These are phyloP conservation scores for Diddensiella santjacobensis DNA, from an alignment of 805 yeast species.

Conservation along the genomic window DNA sequence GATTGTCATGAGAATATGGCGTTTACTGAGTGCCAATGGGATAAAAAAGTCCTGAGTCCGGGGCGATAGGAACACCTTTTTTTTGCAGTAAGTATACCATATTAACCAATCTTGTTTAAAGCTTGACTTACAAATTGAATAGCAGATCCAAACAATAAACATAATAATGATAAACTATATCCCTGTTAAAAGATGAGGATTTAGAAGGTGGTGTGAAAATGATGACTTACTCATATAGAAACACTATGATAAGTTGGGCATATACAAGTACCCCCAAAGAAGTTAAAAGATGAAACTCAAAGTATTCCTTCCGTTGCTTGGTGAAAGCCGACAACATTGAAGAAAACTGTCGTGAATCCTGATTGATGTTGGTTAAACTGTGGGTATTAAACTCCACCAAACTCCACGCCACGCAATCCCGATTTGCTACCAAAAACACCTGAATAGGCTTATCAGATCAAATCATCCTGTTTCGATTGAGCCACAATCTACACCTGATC, in stretches of 20 bases:
- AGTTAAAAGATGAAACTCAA: conserved; percentile 19
- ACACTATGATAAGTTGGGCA: conserved; percentile 23
- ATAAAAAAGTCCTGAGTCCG: conserved; percentile 5
- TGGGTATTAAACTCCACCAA: no score
- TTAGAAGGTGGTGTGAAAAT: not conserved
- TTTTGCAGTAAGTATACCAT: conserved; percentile 6
- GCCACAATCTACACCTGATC: no score
- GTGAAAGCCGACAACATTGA: conserved; percentile 8
- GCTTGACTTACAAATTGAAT: conserved; percentile 15
- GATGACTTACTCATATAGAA: conserved; percentile 21
- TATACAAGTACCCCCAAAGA: conserved; percentile 20
- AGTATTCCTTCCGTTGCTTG: conserved; percentile 9
- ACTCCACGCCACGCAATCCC: no score
- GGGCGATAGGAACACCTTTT: conserved; percentile 7
- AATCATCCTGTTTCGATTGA: no score
- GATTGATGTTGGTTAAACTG: no score
- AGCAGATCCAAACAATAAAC: conserved; percentile 18
- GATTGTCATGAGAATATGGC: conserved; percentile 16
- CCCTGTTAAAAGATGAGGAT: no score
- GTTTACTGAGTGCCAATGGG: conserved; percentile 12
- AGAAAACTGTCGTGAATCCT: no score
- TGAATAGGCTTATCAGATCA: no score
- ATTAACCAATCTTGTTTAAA: conserved; percentile 6
- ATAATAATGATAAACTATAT: conserved; percentile 17
- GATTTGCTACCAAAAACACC: no score